Evolutionary conservation across 2,329 filamentous ascomycete species (phyloP).

Genomic region (Neoarthrinium moseri): DNA sequence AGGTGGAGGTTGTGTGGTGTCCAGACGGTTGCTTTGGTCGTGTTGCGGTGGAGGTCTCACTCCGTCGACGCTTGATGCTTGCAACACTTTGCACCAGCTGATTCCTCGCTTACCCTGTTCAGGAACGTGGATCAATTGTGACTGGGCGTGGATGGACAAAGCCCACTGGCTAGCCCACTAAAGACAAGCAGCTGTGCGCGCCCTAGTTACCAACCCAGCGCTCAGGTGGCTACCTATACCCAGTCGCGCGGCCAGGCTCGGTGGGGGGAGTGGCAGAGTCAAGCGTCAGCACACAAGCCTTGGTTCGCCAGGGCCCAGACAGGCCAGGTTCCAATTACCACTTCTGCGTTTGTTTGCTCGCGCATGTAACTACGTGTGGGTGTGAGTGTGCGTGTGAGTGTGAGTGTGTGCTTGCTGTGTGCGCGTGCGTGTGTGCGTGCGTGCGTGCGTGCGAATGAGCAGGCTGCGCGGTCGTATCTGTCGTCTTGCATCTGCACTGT

Average conservation of each 20-base stretch:
- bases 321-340: conserved; percentile 1
- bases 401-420: not conserved
- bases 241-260: no score
- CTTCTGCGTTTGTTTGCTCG: not conserved
- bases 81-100: not conserved
- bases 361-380: not conserved
- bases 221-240: no score
- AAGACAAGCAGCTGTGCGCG: no score
- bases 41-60: no score
- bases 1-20: not conserved
- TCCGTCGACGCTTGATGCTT: no score
- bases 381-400: conserved; percentile 1
- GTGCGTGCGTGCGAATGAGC: no score
- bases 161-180: not conserved
- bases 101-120: conserved; percentile 5
- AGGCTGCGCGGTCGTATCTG: not conserved
- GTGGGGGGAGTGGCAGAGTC: no score
- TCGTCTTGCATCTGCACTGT: conserved; percentile 3
- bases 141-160: not conserved
- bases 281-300: no score
- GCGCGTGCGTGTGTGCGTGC: not conserved
- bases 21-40: conserved; percentile 3
- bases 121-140: not conserved
- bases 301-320: conserved; percentile 2
- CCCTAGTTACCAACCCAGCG: not conserved